These are phyloP conservation scores for Acorus calamus DNA, from an alignment of 106 monocot genomes.

Conservation along the genomic window DNA sequence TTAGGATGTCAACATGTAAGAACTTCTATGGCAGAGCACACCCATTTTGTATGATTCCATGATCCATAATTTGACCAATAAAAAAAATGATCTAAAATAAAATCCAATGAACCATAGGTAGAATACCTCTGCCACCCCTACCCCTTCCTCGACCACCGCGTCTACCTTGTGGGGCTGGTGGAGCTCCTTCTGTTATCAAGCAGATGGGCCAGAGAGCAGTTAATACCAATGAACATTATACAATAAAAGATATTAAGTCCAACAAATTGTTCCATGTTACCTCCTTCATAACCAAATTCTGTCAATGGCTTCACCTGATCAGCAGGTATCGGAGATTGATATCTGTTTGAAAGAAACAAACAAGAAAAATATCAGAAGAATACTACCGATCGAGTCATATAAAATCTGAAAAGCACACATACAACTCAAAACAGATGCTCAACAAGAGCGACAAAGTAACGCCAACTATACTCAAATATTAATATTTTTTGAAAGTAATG, in stretches of 20 bases:
- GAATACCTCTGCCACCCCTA: slow-evolving; percentile 5
- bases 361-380: not conserved
- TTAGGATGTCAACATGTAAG: too few relatives aligned
- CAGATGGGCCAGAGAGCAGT: too few relatives aligned
- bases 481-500: too few relatives aligned
- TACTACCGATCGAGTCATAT: not conserved
- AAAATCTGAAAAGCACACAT: too few relatives aligned
- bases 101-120: not conserved
- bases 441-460: too few relatives aligned
- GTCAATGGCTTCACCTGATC: slow-evolving; percentile 17
- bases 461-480: too few relatives aligned
- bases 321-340: slow-evolving; percentile 25
- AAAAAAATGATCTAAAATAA: not conserved
- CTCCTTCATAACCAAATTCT: slow-evolving; percentile 21
- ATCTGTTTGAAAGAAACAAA: slow-evolving; percentile 3
- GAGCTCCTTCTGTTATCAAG: not conserved
- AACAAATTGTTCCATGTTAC: not conserved
- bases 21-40: too few relatives aligned
- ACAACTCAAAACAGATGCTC: too few relatives aligned
- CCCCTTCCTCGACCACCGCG: slow-evolving; percentile 10
- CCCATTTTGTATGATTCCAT: not conserved
- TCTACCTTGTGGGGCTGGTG: slow-evolving; percentile 10
- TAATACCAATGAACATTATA: too few relatives aligned
- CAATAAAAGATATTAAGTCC: not conserved
- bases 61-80: not conserved